Evolutionary conservation across 176 grass and related monocot species (phyloP), one percentile per base, ranked within the genome.

Genomic region (Oryza punctata): DNA sequence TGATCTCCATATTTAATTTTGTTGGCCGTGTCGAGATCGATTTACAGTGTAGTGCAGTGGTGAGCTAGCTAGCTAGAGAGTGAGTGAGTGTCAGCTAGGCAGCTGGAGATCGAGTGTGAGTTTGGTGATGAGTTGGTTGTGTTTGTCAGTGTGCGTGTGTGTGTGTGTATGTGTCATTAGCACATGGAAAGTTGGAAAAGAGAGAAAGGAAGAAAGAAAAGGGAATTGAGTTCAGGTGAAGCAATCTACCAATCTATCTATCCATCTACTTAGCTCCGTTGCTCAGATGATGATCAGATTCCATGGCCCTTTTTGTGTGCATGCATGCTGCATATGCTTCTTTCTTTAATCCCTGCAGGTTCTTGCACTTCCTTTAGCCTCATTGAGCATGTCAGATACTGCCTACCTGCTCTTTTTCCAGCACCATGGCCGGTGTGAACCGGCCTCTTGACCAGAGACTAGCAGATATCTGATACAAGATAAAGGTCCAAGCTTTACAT

Each of bases 181-280:
- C 94, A 94, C 82, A 88, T 90, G 89, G 78, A 91, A 94, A 94
- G 87, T 70, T 78, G 94, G 81, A 96, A 91, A 97, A 82, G 77
- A 85, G 77, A 85, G 77, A 80, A 66, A 60, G 85, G 64, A 85
- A 82, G 64, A 85, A 82, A 84, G 75, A 80, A 81, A 86, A 85
- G 84, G 78, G 85, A 85, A 82, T 89, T 94, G 91, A 90, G 91
- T 90, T 90, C 32, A 84, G 47, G 29, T 82, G 89, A 94, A 94
- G 91, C 80, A 88, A 94, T 88, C 37, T 38, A 6, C 33, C 33
- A 35, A 38, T 38, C 80, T 32, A 10, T 19, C 52, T 21, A 57
- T 57, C 52, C 52, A 57, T 57, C 52, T 57, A 57, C 52, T 57
- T 57, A 57, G 18, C 19, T 57, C 52, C 21, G 52, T 57, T 6